A percentile compares a stretch with the other conserved stretches of the same genome.
Evolutionary conservation across 1,139 yeast genomes (phyloP).

Genomic region (Magnusiomyces suaveolens): DNA sequence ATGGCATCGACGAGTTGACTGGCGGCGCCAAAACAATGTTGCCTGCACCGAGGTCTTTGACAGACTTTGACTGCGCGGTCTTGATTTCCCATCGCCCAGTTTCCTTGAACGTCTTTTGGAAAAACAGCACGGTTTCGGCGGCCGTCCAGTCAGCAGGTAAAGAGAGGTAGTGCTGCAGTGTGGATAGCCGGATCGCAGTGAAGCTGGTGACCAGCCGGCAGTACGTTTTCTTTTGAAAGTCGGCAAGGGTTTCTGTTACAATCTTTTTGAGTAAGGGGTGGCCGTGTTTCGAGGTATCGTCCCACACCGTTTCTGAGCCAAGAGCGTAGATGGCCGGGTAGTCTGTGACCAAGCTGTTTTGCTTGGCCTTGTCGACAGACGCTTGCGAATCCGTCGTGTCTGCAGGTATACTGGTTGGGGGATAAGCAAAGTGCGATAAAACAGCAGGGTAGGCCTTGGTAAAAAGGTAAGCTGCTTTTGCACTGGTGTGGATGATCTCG

Average conservation of each 20-base stretch:
- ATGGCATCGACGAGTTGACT: neutral
- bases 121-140: neutral
- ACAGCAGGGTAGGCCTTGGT: neutral
- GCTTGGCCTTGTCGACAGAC: neutral
- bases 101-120: neutral
- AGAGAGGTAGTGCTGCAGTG: neutral
- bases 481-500: neutral
- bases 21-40: neutral
- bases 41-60: neutral
- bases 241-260: neutral
- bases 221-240: neutral
- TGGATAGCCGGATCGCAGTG: neutral
- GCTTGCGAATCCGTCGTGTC: neutral
- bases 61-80: too few species aligned
- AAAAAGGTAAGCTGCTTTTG: neutral
- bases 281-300: neutral
- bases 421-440: neutral
- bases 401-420: neutral
- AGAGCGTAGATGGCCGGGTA: neutral
- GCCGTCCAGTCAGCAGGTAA: neutral
- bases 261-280: neutral
- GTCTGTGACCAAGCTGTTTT: neutral
- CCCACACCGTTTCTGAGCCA: neutral
- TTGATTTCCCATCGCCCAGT: constrained; percentile 1
- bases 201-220: neutral